Base-by-base conservation (phyloP, 306 rosid genomes). In the Trifolium dubium region DNA sequence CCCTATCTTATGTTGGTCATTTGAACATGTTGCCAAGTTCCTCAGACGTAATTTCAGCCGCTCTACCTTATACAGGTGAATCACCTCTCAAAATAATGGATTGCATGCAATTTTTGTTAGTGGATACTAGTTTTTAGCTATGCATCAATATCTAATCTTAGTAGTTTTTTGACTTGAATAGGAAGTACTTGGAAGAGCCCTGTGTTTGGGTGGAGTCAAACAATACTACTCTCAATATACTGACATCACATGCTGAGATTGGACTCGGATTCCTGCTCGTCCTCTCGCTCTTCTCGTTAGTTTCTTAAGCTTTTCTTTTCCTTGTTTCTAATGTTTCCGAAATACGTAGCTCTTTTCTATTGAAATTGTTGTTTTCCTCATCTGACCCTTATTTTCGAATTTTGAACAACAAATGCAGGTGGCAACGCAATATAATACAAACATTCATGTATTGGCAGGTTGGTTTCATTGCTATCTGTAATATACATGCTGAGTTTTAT, bases 391-490 rank as follows among this genome's bases (percentile, higher is more conserved):
- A 60, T 72, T 34, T 32, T 29, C 43, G 6, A 74, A 49, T 34
- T 32, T 29, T 37, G 6, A 74, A 49, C 68, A 40, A 44, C 41
- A 30, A 69, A 6, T 83, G 83, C 88, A 91, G 98, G 87, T 86
- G 94, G 94, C 96, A 94, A 69, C 95, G 98, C 69, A 94, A 89
- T 84, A 76, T 91, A 75, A 79, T 91, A 67, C 98, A 94, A 76
- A 79, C 95, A 13, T 91, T 91, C 85, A 85, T 91, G 87, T 91
- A 91, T 81, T 94, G 98, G 98, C 98, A 94, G 98, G 98, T 94
- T 44, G 29, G 85, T 81, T 79, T 55, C 76, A 10, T 53, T 44
- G 49, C 41, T 59, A 18, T 64, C 61, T 50, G n/a, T 10, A 80
- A 46, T 19, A 10, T 18, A 70, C 32, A 8, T 31, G 68, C 18